Percentiles rank a stretch among this genome's conserved stretches.
Conservation (phyloP, 805 yeast genomes). For the Zygosaccharomyces kombuchaensis region DNA sequence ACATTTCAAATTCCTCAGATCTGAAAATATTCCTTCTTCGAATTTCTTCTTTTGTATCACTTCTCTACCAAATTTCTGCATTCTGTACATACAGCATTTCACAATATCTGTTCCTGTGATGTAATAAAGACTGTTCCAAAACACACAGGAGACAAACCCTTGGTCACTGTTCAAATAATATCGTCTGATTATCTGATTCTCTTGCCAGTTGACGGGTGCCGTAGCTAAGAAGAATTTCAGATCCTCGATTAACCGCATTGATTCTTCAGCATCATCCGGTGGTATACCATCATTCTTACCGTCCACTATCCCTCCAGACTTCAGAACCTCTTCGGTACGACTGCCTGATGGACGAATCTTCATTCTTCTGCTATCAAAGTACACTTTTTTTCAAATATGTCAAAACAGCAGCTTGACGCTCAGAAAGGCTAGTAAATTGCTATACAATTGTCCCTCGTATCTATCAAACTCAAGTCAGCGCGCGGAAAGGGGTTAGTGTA, state of each 20-base stretch:
- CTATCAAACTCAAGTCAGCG: neutral
- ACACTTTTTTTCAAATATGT: neutral
- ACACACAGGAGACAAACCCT: conserved; percentile 87
- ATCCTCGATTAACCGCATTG: conserved; percentile 64
- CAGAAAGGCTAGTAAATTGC: neutral
- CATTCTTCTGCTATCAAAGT: conserved; percentile 8
- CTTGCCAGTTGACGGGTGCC: conserved; percentile 94
- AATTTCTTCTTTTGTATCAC: conserved; percentile 86
- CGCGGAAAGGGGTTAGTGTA: neutral
- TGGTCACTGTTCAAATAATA: conserved; percentile 84
- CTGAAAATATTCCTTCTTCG: conserved; percentile 94
- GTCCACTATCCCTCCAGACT: conserved; percentile 9
- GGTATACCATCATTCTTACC: conserved; percentile 2
- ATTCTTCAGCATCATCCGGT: conserved; percentile 39
- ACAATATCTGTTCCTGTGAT: conserved; percentile 96
- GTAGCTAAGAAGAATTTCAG: conserved; percentile 82
- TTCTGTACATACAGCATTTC: conserved; percentile 81
- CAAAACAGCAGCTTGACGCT: neutral
- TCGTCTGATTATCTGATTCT: conserved; percentile 78
- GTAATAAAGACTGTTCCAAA: conserved; percentile 85
- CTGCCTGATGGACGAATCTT: conserved; percentile 12
- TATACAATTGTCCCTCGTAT: neutral
- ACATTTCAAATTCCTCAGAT: conserved; percentile 77
- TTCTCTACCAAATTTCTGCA: conserved; percentile 84
- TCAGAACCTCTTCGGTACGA: conserved; percentile 22